Conservation (phyloP, 345 rosid species). For the Ceriops zippeliana region DNA sequence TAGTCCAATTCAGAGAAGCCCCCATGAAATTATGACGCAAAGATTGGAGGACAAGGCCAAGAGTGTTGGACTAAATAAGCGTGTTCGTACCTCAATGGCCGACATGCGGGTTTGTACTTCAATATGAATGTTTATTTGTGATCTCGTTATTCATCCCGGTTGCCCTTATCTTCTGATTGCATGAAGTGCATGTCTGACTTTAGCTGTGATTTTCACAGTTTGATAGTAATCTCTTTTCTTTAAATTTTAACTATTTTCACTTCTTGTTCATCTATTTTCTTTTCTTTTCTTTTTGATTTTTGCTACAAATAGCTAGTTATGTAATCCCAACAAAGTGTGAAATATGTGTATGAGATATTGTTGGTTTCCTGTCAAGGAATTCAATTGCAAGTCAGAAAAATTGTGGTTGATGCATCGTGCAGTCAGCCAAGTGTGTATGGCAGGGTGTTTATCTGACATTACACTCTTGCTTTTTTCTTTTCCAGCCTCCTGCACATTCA, state of each 20-base stretch:
- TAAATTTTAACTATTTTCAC: no score
- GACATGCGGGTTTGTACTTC: constrained; percentile 47
- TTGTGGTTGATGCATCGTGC: neutral
- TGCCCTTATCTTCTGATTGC: neutral
- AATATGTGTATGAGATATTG: neutral
- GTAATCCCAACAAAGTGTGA: neutral
- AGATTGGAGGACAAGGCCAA: constrained; percentile 51
- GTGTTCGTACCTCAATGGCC: constrained; percentile 47
- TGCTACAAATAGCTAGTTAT: neutral
- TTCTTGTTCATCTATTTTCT: no score
- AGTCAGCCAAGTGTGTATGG: neutral
- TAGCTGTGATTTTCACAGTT: neutral
- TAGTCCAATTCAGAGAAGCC: constrained; percentile 35
- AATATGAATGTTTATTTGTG: constrained; percentile 14
- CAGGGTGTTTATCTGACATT: neutral
- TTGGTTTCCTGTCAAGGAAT: neutral
- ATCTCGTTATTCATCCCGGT: neutral
- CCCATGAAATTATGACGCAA: constrained; percentile 41
- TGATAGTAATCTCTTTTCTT: neutral
- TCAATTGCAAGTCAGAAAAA: neutral
- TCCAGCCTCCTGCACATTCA: neutral
- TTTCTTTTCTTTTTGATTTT: no score
- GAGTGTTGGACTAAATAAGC: constrained; percentile 44
- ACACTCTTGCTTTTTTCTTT: neutral
- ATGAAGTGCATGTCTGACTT: neutral